Percentiles rank a stretch among this genome's conserved stretches.
Evolutionary conservation across 441 rosid genomes (phyloP).

Genomic region (Corymbia citriodora): DNA sequence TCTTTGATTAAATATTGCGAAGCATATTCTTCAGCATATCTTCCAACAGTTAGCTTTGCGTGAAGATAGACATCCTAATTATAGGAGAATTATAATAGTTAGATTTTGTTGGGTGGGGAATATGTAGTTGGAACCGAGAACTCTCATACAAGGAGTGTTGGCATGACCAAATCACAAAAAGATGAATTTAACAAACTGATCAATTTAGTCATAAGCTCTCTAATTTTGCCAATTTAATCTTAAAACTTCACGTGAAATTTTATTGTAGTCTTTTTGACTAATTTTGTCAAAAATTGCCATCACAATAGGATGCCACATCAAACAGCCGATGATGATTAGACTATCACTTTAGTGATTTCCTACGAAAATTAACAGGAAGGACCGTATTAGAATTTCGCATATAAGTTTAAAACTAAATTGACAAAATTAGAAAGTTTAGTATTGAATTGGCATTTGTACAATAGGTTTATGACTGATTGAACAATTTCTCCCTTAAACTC

Average conservation of each 20-base stretch:
- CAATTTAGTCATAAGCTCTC: too few relatives aligned
- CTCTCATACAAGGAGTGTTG: neutral
- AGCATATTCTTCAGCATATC: too few relatives aligned
- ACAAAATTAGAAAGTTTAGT: neutral
- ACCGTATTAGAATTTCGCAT: too few relatives aligned
- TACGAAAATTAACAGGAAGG: neutral
- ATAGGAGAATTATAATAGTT: neutral
- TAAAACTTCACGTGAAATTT: neutral
- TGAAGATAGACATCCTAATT: neutral
- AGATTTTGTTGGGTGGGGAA: neutral
- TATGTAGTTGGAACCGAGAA: neutral
- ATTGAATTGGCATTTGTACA: neutral
- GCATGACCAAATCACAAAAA: neutral
- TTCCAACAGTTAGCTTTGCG: too few relatives aligned
- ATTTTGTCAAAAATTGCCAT: neutral
- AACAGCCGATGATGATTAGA: rapidly evolving
- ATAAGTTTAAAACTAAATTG: neutral
- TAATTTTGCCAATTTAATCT: neutral
- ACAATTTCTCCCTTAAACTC: neutral
- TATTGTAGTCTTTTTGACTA: neutral
- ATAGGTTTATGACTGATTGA: neutral
- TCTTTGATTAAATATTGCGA: too few relatives aligned
- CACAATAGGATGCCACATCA: rapidly evolving
- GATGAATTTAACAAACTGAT: neutral
- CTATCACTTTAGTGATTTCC: neutral